phyloP scores from a whole-genome alignment of 208 protist genomes.

The Crithidia acanthocephali region DNA sequence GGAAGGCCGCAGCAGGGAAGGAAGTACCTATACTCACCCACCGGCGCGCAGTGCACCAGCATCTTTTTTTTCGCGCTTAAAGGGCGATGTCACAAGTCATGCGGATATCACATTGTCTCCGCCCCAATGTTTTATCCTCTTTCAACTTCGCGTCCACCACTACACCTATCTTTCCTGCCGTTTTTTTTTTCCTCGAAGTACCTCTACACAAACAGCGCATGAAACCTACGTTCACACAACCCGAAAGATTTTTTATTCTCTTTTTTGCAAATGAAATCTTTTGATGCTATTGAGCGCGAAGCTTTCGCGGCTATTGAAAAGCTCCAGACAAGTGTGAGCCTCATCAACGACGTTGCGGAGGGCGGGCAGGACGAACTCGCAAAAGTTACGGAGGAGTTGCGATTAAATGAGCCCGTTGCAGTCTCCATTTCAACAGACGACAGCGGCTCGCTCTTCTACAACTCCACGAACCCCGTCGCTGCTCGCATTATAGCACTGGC shows the following conservation, averaged over 20 bases:
- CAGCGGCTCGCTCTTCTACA: constrained; percentile 4
- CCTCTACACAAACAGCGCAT: background rate
- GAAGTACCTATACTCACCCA: too few species aligned
- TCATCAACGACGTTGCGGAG: background rate
- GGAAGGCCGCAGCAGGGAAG: too few species aligned
- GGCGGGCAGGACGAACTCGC: background rate
- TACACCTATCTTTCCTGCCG: too few species aligned
- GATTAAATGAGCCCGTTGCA: constrained; percentile 11
- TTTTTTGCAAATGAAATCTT: constrained; percentile 3
- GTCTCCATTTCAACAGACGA: constrained; percentile 3
- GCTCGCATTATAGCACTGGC: constrained; percentile 18
- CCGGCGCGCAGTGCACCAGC: too few species aligned
- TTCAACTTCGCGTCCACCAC: too few species aligned
- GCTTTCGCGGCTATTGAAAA: constrained; percentile 2
- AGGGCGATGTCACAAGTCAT: too few species aligned
- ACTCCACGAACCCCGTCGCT: constrained; percentile 14
- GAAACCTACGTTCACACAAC: too few species aligned
- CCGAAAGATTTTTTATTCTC: background rate
- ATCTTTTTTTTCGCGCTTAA: too few species aligned
- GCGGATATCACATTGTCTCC: too few species aligned
- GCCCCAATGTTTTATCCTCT: too few species aligned
- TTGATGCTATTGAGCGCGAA: constrained; percentile 4
- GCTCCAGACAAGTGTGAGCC: background rate
- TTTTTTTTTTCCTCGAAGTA: background rate
- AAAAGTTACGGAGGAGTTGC: constrained; percentile 10